Percentiles rank a stretch among this genome's conserved stretches.
Evolutionary conservation across 108 stramenopile species (phyloP).

Genomic region (Mayamaea pseudoterrestris): DNA sequence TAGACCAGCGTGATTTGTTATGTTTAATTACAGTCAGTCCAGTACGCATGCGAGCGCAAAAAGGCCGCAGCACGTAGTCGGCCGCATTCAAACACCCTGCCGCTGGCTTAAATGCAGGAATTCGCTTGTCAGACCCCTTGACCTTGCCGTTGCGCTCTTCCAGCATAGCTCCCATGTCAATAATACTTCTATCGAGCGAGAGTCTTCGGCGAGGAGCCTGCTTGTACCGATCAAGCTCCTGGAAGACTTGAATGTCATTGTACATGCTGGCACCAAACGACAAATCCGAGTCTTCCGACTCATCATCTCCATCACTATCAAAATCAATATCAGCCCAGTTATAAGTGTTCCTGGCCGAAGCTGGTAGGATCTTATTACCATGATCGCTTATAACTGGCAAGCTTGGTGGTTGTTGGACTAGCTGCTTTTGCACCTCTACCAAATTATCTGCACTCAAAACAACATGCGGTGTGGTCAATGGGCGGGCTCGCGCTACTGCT

Average conservation of each 20-base stretch:
- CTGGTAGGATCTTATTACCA: neutral
- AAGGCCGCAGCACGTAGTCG: conserved; percentile 54
- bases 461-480: too few species aligned
- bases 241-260: conserved; percentile 1
- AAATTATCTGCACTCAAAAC: too few species aligned
- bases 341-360: neutral
- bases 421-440: too few species aligned
- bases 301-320: neutral
- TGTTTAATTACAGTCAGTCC: conserved; percentile 61
- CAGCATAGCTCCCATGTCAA: conserved; percentile 2
- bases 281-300: neutral
- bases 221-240: conserved; percentile 9
- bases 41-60: conserved; percentile 37
- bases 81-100: conserved; percentile 54
- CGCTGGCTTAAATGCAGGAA: conserved; percentile 44
- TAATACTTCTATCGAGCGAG: neutral
- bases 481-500: too few species aligned
- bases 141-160: neutral
- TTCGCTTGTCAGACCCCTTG: neutral
- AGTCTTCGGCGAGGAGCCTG: conserved; percentile 5
- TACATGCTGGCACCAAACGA: conserved; percentile 2
- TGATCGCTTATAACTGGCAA: too few species aligned
- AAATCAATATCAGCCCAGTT: conserved; percentile 6
- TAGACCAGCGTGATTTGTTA: conserved; percentile 45
- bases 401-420: too few species aligned